Conservation (phyloP, 192 early-diverging fungal genomes). For the Umbelopsis sp. region DNA sequence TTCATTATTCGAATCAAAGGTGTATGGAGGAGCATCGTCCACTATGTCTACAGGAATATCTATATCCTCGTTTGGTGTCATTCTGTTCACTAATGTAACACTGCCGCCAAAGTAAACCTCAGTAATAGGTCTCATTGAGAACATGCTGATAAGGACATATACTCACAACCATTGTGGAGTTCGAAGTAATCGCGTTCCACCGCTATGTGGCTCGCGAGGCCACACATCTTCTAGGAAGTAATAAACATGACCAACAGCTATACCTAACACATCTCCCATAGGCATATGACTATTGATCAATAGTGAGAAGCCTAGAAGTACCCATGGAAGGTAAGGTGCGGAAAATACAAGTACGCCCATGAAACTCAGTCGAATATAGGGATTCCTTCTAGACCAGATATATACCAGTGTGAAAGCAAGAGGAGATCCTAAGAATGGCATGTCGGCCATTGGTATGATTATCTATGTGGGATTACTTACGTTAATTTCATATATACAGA, state of each 20-base stretch:
- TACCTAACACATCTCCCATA: constrained; percentile 76
- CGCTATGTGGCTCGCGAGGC: constrained; percentile 69
- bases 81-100: neutral
- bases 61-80: neutral
- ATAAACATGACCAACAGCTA: constrained; percentile 90
- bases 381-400: constrained; percentile 96
- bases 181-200: constrained; percentile 51
- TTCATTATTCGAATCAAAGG: neutral
- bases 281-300: constrained; percentile 81
- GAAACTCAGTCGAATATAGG: constrained; percentile 85
- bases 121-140: neutral
- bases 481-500: neutral
- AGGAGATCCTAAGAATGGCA: constrained; percentile 83
- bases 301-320: constrained; percentile 84
- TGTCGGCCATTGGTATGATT: constrained; percentile 48
- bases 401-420: constrained; percentile 89
- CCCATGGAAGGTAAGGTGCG: constrained; percentile 92
- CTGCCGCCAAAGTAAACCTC: neutral
- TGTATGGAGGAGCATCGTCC: neutral
- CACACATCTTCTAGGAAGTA: constrained; percentile 97
- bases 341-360: constrained; percentile 89
- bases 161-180: constrained; percentile 60
- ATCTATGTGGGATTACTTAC: constrained; percentile 22
- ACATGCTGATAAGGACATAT: neutral
- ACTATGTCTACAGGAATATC: neutral